Base-by-base conservation (phyloP, 1,284 basidiomycete species). In the Rhodotorula glutinis region DNA sequence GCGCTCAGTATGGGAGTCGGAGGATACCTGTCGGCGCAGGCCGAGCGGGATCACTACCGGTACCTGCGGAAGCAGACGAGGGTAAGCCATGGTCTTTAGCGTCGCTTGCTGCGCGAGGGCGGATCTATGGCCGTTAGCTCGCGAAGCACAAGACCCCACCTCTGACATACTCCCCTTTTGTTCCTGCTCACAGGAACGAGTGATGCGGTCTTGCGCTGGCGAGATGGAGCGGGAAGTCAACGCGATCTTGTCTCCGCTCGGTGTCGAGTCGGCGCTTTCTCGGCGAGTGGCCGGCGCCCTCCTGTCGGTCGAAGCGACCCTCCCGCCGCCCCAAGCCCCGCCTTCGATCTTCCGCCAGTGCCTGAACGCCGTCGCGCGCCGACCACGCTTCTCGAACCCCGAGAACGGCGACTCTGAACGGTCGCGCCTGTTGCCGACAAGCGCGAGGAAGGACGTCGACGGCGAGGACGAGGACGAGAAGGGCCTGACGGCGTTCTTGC, bases 151-250 rank as follows among this genome's bases (percentile, higher is more conserved):
- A n/a, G n/a, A n/a, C n/a, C n/a, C n/a, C n/a, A n/a, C n/a, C n/a
- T n/a, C n/a, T n/a, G n/a, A n/a, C n/a, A n/a, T n/a, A n/a, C n/a
- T n/a, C n/a, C n/a, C n/a, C n/a, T n/a, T 8, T 41, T 13, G 11
- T 3, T 9, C 16, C n/a, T 13, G 16, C 10, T 5, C 33, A 21
- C 82, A 87, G 62, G 84, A 87, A n/a, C 87, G 94, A 51, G 92
- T 98, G 21, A 79, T 85, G 9, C 86, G 91, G 23, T 91, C 88
- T 60, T 98, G 95, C 78, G 85, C 87, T 27, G 91, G 91, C 63
- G 94, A 98, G 82, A 90, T 98, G 85, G 92, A 97, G 80, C 86
- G 94, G 58, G 95, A 98, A 79, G 92, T 98, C 0, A 84, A 88
- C 70, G 88, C 86, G 52, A 86, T 98, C 7, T 86, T 98, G 17